Evolutionary conservation across 176 grass and related monocot genomes (phyloP), one percentile per base, ranked within the genome.

Genomic region (Zoysia japonica): DNA sequence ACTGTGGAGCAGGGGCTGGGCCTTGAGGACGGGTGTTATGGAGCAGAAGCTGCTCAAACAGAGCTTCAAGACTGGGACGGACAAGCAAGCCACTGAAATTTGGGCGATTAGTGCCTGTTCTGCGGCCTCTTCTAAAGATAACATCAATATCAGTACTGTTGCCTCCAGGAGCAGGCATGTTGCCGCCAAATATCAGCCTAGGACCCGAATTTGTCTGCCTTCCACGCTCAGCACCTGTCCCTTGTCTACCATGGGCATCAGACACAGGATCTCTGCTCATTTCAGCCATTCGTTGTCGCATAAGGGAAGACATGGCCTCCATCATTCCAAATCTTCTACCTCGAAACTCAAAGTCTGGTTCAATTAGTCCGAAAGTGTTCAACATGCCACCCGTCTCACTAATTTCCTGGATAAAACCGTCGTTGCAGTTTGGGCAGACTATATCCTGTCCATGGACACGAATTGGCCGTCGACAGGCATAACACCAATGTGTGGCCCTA

Each of bases 401-500:
- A 28, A 99, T 79, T 48, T 99, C 90, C 65, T 96, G 96, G 64
- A 99, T 77, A 79, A 99, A 99, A 45, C 90, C 92, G 71, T 94
- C 86, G 9, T 91, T 88, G 82, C 96, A 99, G 75, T 80, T 93
- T 36, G 92, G 92, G 69, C 96, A 99, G 65, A 80, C 86, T 47
- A 87, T 80, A 67, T 78, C 85, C 59, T 68, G 83, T 11, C 70
- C 87, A 64, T 62, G 9, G 13, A 91, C 73, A 16, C 37, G 84
- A 83, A 99, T 78, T 88, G 86, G 75, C 36, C 86, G 79, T 40
- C 70, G 71, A 65, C 96, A 99, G 8, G 79, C 82, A 82, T 99
- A 99, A 69, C 92, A 99, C 96, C 96, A 99, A 65, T 96, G 92
- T n/a, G 96, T 96, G 68, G 91, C 91, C 85, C 90, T 77, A 84